These are phyloP conservation scores for Gremmenia infestans DNA, from an alignment of 2,329 filamentous ascomycete species.

Conservation along the genomic window DNA sequence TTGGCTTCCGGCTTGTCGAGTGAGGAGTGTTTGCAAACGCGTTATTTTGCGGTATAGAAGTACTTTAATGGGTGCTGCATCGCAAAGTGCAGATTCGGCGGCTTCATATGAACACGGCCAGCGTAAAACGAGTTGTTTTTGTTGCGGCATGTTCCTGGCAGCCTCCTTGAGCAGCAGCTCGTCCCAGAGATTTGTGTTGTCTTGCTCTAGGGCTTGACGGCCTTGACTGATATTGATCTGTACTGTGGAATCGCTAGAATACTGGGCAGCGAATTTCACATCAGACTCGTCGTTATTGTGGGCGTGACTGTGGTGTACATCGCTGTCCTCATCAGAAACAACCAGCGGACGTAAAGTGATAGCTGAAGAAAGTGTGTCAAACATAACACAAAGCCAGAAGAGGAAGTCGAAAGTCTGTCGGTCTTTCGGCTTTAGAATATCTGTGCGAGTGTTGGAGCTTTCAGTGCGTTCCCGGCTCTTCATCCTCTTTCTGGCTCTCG, in stretches of 20 bases:
- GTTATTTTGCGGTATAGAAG: slow-evolving; percentile 52
- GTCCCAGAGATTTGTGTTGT: too few relatives aligned
- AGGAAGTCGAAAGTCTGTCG: slow-evolving; percentile 46
- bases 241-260: too few relatives aligned
- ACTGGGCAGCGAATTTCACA: too few relatives aligned
- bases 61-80: slow-evolving; percentile 54
- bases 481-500: too few relatives aligned
- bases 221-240: too few relatives aligned
- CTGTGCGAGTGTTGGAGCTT: too few relatives aligned
- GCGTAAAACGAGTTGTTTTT: slow-evolving; percentile 9
- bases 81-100: slow-evolving; percentile 44
- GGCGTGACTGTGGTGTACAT: slow-evolving; percentile 14
- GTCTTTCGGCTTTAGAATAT: slow-evolving; percentile 31
- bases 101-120: slow-evolving; percentile 53
- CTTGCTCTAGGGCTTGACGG: too few relatives aligned
- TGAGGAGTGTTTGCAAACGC: slow-evolving; percentile 48
- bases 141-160: neutral
- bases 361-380: slow-evolving; percentile 51
- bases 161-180: too few relatives aligned
- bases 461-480: neutral
- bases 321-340: slow-evolving; percentile 42
- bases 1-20: slow-evolving; percentile 34
- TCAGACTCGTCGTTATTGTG: too few relatives aligned
- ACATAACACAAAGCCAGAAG: slow-evolving; percentile 56
- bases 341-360: slow-evolving; percentile 44